These are phyloP conservation scores for Pichia rugopelliculosa DNA, from an alignment of 805 yeast genomes.

Conservation along the genomic window DNA sequence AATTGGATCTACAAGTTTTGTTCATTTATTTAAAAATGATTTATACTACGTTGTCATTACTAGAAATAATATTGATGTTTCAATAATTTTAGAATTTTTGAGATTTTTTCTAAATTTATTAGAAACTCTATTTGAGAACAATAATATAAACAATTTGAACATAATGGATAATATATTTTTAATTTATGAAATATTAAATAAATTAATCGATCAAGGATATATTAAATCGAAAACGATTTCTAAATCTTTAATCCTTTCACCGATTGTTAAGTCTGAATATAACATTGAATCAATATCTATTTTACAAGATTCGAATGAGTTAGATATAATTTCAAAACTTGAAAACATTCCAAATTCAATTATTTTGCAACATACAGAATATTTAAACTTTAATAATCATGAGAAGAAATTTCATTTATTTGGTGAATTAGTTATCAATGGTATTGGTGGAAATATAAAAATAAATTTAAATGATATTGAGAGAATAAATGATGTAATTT, in stretches of 20 bases:
- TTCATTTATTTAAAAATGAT: conserved; percentile 56
- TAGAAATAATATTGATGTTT: conserved; percentile 80
- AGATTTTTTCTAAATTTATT: conserved; percentile 53
- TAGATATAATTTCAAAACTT: not conserved
- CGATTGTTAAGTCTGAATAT: conserved; percentile 5
- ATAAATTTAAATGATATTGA: not conserved
- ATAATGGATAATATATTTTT: conserved; percentile 58
- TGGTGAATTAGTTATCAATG: not conserved
- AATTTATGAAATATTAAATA: conserved; percentile 73
- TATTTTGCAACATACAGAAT: not conserved
- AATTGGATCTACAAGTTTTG: conserved; percentile 85
- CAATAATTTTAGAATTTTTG: conserved; percentile 71
- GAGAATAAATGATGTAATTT: not conserved
- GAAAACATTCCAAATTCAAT: not conserved
- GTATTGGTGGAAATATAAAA: not conserved
- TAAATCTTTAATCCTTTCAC: conserved; percentile 26
- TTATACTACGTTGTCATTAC: conserved; percentile 87
- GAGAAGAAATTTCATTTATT: not conserved
- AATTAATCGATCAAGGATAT: conserved; percentile 69
- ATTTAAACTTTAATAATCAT: not conserved
- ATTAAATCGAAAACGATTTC: conserved; percentile 40
- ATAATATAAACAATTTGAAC: conserved; percentile 13
- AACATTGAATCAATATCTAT: not conserved
- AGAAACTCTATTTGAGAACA: conserved; percentile 25
- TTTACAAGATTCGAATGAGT: not conserved